Evolutionary conservation across 176 grass and related monocot genomes (phyloP), one percentile per base, ranked within the genome.

Genomic region (Pontederia crassipes): DNA sequence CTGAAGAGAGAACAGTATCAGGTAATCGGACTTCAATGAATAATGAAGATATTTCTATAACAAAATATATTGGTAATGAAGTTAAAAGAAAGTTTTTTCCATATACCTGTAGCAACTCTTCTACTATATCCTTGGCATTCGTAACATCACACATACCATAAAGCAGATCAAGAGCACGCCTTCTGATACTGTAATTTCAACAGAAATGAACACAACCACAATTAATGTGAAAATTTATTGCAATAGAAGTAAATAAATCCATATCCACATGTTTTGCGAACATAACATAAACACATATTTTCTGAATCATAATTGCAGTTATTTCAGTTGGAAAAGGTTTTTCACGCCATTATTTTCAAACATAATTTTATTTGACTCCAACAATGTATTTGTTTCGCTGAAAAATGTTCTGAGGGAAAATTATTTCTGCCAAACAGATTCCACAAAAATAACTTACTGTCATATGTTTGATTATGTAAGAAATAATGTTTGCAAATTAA

Each of bases 81-180:
- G 4, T 28, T 26, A 63, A 15, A 48, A 20, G 20, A 17, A 48
- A 45, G 71, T 50, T 27, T 69, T 73, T 64, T 64, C 58, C 12
- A 57, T 66, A 9, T 88, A 98, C 93, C 93, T 92, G 87, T 81
- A 98, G 81, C 49, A 98, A 89, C 65, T 98, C 93, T 67, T 98
- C 93, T 0, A 98, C 93, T 73, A 98, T 98, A 83, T 98, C 93
- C 74, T 92, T 98, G 2, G 93, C 93, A 52, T 98, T 98, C 49
- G 87, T 92, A 64, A 98, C 82, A 79, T 98, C 93, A 77, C 93
- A 98, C 87, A 98, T 98, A 51, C 93, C 93, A 79, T 98, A 98
- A 27, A 98, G 58, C 60, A 98, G 76, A 89, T 98, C 93, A 69
- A 98, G 93, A 83, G 93, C 87, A 58, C 93, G 82, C 49, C 87